These are phyloP conservation scores for Bacidia gigantensis DNA, from an alignment of 495 filamentous ascomycete species.

Conservation along the genomic window DNA sequence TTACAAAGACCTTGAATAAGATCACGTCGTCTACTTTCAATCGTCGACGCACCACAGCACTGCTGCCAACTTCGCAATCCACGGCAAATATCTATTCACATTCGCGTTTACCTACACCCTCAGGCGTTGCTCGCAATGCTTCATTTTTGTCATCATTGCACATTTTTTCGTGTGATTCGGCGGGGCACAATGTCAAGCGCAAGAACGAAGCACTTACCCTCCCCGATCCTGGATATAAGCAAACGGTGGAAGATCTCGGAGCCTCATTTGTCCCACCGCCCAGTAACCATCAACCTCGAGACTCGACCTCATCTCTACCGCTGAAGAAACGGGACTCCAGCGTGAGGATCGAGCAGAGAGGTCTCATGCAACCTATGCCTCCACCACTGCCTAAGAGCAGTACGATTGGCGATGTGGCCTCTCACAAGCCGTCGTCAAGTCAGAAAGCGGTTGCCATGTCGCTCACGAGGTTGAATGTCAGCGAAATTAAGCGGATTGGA, in stretches of 20 bases:
- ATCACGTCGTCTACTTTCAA: conserved; percentile 13
- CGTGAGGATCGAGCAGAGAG: conserved; percentile 13
- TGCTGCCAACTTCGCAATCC: conserved; percentile 2
- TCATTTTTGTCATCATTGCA: conserved; percentile 13
- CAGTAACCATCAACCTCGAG: background rate
- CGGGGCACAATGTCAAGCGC: background rate
- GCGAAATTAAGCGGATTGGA: background rate
- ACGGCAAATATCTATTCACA: conserved; percentile 2
- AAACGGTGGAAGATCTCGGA: no score
- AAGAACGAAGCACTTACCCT: no score
- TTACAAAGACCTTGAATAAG: conserved; percentile 14
- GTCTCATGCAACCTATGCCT: conserved; percentile 16
- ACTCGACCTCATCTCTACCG: background rate
- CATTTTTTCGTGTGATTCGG: background rate
- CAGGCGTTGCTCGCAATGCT: conserved; percentile 7
- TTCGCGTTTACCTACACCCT: conserved; percentile 13
- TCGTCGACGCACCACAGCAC: conserved; percentile 8
- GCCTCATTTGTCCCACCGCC: background rate
- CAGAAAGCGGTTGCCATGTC: background rate
- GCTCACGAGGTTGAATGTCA: background rate
- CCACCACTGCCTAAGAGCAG: conserved; percentile 17
- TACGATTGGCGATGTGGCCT: conserved; percentile 7
- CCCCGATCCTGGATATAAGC: no score
- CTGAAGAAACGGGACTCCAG: conserved; percentile 8
- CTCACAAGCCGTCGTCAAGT: background rate